Percentiles rank a stretch among this genome's conserved stretches.
phyloP scores from a whole-genome alignment of 2,329 filamentous ascomycete genomes.

The Dichotomopilus funicola region DNA sequence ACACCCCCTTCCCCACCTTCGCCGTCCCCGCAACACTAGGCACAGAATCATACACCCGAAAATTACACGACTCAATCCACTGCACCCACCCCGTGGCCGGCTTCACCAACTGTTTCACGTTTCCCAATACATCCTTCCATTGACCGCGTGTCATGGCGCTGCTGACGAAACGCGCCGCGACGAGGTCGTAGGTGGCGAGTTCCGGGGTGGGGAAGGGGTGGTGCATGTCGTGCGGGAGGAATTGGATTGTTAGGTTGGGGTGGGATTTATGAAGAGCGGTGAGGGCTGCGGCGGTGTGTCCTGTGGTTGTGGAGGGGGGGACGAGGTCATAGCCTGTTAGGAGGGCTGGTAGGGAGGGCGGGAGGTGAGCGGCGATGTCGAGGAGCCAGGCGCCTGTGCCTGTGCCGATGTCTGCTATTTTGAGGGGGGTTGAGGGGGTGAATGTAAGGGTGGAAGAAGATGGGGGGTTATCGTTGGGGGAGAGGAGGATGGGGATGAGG shows the following conservation, averaged over 20 bases:
- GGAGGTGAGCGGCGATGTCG: conserved; percentile 14
- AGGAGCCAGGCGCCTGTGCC: conserved; percentile 16
- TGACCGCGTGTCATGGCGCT: background rate
- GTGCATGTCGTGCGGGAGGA: conserved; percentile 22
- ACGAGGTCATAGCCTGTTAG: conserved; percentile 22
- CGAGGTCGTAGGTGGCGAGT: conserved; percentile 23
- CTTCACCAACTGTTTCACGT: background rate
- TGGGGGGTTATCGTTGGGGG: no score
- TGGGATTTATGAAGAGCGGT: background rate
- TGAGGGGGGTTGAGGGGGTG: background rate
- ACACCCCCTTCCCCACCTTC: background rate
- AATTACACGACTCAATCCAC: conserved; percentile 3
- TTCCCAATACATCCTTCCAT: background rate
- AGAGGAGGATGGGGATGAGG: background rate
- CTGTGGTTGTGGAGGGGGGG: conserved; percentile 15
- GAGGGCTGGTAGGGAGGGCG: conserved; percentile 4
- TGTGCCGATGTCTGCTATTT: background rate
- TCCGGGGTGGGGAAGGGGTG: conserved; percentile 20
- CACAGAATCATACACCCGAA: background rate
- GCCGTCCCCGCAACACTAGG: background rate
- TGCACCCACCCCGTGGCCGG: background rate
- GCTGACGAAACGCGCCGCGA: conserved; percentile 24
- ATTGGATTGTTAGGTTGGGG: conserved; percentile 17
- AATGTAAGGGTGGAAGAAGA: no score
- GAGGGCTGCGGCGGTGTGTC: background rate